These are phyloP conservation scores for Buxus sempervirens DNA, from an alignment of 164 flowering plant species.

Conservation along the genomic window DNA sequence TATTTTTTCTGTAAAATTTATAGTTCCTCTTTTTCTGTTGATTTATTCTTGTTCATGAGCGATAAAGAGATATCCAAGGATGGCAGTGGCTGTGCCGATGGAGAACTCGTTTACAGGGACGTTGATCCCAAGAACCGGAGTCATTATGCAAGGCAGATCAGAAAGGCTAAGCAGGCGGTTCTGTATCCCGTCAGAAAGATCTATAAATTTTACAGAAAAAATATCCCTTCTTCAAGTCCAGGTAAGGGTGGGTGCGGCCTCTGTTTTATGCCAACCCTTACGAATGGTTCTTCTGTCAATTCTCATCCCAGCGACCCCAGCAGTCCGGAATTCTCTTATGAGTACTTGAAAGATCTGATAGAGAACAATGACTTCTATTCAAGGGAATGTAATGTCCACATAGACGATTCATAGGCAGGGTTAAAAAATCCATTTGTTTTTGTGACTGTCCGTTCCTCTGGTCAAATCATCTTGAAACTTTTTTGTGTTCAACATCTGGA, in stretches of 20 bases:
- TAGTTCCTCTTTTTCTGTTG: not conserved
- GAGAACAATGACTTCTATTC: conserved; percentile 69
- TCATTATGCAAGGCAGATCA: conserved; percentile 10
- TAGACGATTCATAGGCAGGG: conserved; percentile 11
- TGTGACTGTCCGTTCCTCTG: too few species aligned
- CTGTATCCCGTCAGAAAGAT: conserved; percentile 15
- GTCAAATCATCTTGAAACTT: not conserved
- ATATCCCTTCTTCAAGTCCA: conserved; percentile 1
- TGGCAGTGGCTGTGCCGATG: not conserved
- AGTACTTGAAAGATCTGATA: conserved; percentile 37
- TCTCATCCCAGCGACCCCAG: conserved; percentile 48
- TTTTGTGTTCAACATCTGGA: not conserved
- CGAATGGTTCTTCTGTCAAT: conserved; percentile 18
- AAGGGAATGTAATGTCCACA: conserved; percentile 57
- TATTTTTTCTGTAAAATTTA: conserved; percentile 8
- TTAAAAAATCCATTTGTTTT: not conserved
- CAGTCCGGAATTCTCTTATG: conserved; percentile 34
- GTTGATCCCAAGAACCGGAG: conserved; percentile 4
- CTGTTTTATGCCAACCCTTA: conserved; percentile 24
- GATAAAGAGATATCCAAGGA: conserved; percentile 13
- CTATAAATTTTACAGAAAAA: conserved; percentile 13
- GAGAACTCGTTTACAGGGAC: not conserved
- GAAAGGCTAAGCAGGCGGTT: conserved; percentile 19
- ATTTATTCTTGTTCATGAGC: conserved; percentile 6
- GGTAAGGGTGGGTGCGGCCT: conserved; percentile 17